These are phyloP conservation scores for Acer yangbiense DNA, from an alignment of 345 rosid genomes.

Conservation along the genomic window DNA sequence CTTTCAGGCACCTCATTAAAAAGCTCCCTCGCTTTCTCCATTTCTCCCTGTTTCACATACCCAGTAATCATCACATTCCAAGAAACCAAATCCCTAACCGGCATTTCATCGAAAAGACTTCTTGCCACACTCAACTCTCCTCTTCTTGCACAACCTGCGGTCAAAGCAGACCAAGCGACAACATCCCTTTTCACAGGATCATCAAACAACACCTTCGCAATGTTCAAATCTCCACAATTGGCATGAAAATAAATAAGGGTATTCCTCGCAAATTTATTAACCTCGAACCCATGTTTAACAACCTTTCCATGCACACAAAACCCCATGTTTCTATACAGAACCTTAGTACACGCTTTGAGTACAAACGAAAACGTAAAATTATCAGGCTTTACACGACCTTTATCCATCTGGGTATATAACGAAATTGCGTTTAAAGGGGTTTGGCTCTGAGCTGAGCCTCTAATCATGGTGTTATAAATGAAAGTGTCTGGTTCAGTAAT, in stretches of 20 bases:
- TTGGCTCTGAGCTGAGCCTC: constrained; percentile 60
- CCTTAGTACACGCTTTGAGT: constrained; percentile 68
- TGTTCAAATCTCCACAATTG: constrained; percentile 60
- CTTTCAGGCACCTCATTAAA: constrained; percentile 52
- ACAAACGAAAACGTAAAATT: constrained; percentile 63
- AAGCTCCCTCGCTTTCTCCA: constrained; percentile 59
- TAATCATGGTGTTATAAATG: constrained; percentile 61
- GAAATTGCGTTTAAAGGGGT: constrained; percentile 40
- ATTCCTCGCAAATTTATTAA: constrained; percentile 56
- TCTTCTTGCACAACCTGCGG: constrained; percentile 73
- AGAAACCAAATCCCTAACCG: constrained; percentile 66
- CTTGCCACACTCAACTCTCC: constrained; percentile 56
- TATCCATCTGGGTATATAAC: constrained; percentile 58
- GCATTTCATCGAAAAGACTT: constrained; percentile 64
- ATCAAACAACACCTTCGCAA: constrained; percentile 57
- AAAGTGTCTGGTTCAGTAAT: constrained; percentile 55
- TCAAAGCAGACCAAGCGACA: constrained; percentile 81
- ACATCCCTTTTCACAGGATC: constrained; percentile 49
- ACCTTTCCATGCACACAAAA: constrained; percentile 65
- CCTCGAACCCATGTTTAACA: constrained; percentile 52
- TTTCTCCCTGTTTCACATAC: constrained; percentile 53
- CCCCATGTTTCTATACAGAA: constrained; percentile 52
- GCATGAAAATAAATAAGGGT: constrained; percentile 64
- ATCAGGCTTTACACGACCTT: constrained; percentile 43
- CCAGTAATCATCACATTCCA: constrained; percentile 87